Evolutionary conservation across 257 asterid genomes (phyloP), one percentile per base, ranked within the genome.

Genomic region (Capsicum baccatum): DNA sequence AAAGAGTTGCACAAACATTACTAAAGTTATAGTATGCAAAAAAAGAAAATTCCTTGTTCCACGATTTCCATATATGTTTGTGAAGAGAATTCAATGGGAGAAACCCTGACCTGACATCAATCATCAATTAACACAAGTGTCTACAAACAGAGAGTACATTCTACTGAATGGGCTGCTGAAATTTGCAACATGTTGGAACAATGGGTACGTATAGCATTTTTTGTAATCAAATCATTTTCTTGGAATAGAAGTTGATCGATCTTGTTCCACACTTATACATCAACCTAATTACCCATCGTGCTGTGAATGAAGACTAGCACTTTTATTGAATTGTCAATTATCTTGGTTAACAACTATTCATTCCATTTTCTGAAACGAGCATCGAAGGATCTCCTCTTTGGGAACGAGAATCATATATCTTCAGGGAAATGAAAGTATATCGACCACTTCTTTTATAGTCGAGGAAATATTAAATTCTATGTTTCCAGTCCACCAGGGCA

Each of bases 331-430:
- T 64, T 19, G 12, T 17, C 60, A 47, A 47, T 47, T 74, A 74
- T 8, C 14, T 74, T 50, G 3, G 62, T 21, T 21, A 74, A 74
- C 62, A 50, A 73, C 44, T 12, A 0, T 76, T 8, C 81, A 76
- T 52, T 26, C 13, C 47, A 13, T 14, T 50, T 21, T 52, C 26
- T 12, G 19, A 14, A 52, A 52, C 50, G 44, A 76, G 47, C 63
- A 74, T 48, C 81, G 8, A 14, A 73, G 81, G 14, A 76, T 76
- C 47, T 50, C 16, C 62, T 76, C 52, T 76, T 62, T 21, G 21
- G 8, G 19, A 76, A 21, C 0, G 14, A 47, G 7, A 50, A 76
- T 5, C 62, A 50, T 50, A 26, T 76, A 76, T 76, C 47, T 76
- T 76, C 62, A 6, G 26, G 62, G 14, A 76, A 50, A 76, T 21